A percentile compares a stretch with the other conserved stretches of the same genome.
These are phyloP conservation scores for Jamesozyma jinghongensis DNA, from an alignment of 805 yeast species.

Conservation along the genomic window DNA sequence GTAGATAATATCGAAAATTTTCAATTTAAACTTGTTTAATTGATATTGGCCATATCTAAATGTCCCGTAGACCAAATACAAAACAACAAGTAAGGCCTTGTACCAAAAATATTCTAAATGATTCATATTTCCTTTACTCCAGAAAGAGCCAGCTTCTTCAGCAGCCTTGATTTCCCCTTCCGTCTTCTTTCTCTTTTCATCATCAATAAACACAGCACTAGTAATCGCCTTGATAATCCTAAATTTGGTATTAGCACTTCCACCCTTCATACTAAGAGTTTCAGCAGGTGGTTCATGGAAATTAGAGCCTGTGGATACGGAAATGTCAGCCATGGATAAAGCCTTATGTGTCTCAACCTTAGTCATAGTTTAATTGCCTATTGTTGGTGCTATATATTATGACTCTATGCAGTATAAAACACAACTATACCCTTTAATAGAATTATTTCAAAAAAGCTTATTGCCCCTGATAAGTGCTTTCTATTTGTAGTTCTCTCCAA, in stretches of 20 bases:
- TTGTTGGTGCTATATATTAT: no score
- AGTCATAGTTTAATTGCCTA: no score
- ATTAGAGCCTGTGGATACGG: neutral
- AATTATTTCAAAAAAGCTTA: no score
- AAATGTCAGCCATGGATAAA: neutral
- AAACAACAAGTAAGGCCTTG: slow-evolving; percentile 40
- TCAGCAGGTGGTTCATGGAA: slow-evolving; percentile 19
- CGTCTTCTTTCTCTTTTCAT: slow-evolving; percentile 2
- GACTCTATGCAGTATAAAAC: no score
- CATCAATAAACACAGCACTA: slow-evolving; percentile 10
- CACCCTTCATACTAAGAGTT: slow-evolving; percentile 9
- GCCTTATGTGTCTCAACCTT: no score
- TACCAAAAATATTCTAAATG: slow-evolving; percentile 28
- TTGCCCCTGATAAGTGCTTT: no score
- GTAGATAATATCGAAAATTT: slow-evolving; percentile 53
- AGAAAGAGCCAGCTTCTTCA: slow-evolving; percentile 4
- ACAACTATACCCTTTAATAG: no score
- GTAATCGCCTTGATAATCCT: slow-evolving; percentile 15
- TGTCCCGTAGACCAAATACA: slow-evolving; percentile 50
- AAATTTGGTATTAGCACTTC: slow-evolving; percentile 9
- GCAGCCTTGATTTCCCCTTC: slow-evolving; percentile 1
- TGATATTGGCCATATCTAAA: slow-evolving; percentile 44
- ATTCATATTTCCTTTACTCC: slow-evolving; percentile 13
- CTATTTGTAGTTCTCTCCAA: no score
- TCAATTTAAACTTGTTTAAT: slow-evolving; percentile 45